A percentile compares a stretch with the other conserved stretches of the same genome.
phyloP scores from a whole-genome alignment of 1,284 basidiomycete species.

The Xerocomus nothofagi region DNA sequence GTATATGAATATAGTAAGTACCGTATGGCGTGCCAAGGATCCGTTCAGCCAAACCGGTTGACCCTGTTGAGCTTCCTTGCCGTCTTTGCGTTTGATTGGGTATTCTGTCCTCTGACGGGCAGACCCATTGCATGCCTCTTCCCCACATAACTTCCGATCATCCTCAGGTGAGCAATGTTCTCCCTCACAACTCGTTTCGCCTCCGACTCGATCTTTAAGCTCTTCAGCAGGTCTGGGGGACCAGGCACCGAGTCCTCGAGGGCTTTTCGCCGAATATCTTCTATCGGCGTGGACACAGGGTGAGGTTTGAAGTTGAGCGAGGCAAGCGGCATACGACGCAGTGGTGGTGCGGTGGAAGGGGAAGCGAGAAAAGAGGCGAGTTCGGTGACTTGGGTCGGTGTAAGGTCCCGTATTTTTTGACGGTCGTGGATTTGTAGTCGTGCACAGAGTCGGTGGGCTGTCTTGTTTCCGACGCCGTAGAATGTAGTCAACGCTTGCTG shows the following conservation, averaged over 20 bases:
- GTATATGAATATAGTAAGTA: conserved; percentile 17
- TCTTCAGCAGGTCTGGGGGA: conserved; percentile 59
- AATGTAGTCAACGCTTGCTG: conserved; percentile 85
- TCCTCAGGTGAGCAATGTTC: conserved; percentile 87
- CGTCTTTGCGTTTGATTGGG: conserved; percentile 82
- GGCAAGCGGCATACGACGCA: conserved; percentile 65
- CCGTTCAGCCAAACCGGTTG: conserved; percentile 45
- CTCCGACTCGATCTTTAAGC: conserved; percentile 82
- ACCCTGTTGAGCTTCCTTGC: conserved; percentile 83
- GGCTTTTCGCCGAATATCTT: conserved; percentile 39
- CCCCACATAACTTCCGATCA: conserved; percentile 88
- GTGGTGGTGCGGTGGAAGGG: conserved; percentile 64
- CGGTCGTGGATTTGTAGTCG: conserved; percentile 84
- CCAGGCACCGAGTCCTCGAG: conserved; percentile 25
- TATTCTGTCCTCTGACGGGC: conserved; percentile 89
- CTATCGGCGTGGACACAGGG: conserved; percentile 43
- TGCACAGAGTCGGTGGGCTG: conserved; percentile 79
- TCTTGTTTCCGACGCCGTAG: conserved; percentile 78
- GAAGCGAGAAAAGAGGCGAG: conserved; percentile 89
- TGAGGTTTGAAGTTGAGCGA: conserved; percentile 48
- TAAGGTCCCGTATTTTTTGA: conserved; percentile 74
- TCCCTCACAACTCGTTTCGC: conserved; percentile 76
- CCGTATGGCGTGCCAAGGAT: conserved; percentile 9
- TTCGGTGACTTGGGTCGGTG: conserved; percentile 78
- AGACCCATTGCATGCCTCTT: conserved; percentile 85